Conservation (phyloP, 2,329 filamentous ascomycete species). For the Penicillium brasilianum region DNA sequence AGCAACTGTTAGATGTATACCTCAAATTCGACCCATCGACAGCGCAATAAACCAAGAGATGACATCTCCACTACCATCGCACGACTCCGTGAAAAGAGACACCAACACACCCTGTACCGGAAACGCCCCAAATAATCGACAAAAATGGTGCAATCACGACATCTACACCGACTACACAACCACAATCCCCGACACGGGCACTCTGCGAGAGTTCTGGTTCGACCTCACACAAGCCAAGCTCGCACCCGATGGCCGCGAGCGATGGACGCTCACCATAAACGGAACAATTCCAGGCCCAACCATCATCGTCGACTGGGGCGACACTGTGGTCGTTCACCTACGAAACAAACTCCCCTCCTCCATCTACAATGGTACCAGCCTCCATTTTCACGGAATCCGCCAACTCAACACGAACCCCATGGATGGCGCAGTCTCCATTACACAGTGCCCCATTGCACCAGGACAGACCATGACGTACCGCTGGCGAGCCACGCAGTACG, state of each 20-base stretch:
- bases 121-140: constrained; percentile 1
- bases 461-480: constrained; percentile 43
- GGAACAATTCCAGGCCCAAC: constrained; percentile 42
- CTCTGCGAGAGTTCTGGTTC: constrained; percentile 10
- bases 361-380: constrained; percentile 30
- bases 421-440: constrained; percentile 42
- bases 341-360: constrained; percentile 29
- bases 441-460: constrained; percentile 48
- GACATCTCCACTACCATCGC: neutral
- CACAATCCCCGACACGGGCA: neutral
- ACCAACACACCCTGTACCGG: neutral
- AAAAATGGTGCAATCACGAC: neutral
- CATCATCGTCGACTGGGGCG: constrained; percentile 44
- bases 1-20: neutral
- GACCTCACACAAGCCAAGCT: constrained; percentile 14
- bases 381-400: constrained; percentile 44
- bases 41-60: neutral
- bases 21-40: neutral
- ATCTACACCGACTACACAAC: constrained; percentile 9
- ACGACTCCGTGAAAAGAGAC: neutral
- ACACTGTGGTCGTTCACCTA: constrained; percentile 36
- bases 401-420: constrained; percentile 38
- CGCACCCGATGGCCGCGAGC: constrained; percentile 38
- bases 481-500: constrained; percentile 46
- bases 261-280: constrained; percentile 37